A percentile compares a stretch with the other conserved stretches of the same genome.
Evolutionary conservation across 768 basidiomycete genomes (phyloP).

Genomic region (Fistulinella prunicolor): DNA sequence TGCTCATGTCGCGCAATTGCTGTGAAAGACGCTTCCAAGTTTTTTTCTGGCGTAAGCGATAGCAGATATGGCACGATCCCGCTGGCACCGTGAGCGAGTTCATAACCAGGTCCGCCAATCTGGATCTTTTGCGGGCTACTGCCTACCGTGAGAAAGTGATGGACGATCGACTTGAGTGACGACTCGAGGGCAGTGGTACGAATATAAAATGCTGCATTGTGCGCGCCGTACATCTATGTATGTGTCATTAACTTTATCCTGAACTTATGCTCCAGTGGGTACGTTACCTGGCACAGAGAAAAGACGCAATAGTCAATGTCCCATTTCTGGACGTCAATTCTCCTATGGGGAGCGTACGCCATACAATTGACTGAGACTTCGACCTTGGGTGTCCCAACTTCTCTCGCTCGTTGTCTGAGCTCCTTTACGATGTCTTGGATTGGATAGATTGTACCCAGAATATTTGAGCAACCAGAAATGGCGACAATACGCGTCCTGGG

Average conservation of each 20-base stretch:
- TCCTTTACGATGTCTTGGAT: slow-evolving; percentile 55
- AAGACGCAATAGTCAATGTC: slow-evolving; percentile 73
- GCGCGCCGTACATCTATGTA: slow-evolving; percentile 68
- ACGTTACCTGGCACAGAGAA: slow-evolving; percentile 69
- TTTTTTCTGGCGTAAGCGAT: slow-evolving; percentile 49
- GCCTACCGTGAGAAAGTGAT: slow-evolving; percentile 63
- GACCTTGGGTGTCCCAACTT: slow-evolving; percentile 54
- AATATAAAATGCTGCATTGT: slow-evolving; percentile 64
- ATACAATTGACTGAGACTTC: slow-evolving; percentile 76
- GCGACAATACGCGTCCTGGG: slow-evolving; percentile 69
- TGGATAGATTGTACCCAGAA: slow-evolving; percentile 64
- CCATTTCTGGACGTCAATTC: slow-evolving; percentile 72
- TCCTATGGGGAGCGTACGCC: slow-evolving; percentile 72
- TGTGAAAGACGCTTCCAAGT: slow-evolving; percentile 50
- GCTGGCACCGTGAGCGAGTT: slow-evolving; percentile 59
- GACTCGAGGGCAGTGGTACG: slow-evolving; percentile 44
- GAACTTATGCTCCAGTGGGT: neutral
- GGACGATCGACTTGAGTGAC: slow-evolving; percentile 57
- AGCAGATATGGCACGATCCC: slow-evolving; percentile 62
- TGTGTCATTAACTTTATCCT: neutral
- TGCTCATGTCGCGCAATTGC: slow-evolving; percentile 64
- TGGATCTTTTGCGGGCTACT: slow-evolving; percentile 58
- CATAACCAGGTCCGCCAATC: slow-evolving; percentile 74
- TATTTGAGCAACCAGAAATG: slow-evolving; percentile 72
- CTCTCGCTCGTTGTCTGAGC: slow-evolving; percentile 48